Percentiles rank a stretch among this genome's conserved stretches.
Conservation (phyloP, 768 basidiomycete genomes). For the Stropharia rugosoannulata region DNA sequence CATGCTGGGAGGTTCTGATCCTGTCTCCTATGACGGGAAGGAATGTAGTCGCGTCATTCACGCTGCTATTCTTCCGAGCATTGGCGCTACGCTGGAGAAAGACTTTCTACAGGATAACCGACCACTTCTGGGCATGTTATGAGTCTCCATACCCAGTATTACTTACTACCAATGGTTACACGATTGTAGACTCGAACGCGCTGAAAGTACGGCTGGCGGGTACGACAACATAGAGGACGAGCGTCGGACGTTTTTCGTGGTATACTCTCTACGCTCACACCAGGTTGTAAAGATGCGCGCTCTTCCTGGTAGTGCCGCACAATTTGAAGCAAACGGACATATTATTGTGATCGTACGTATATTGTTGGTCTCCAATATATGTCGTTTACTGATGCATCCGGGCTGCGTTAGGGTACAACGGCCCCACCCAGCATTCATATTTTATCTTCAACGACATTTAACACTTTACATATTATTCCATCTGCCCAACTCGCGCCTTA, state of each 20-base stretch:
- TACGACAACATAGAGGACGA: slow-evolving; percentile 10
- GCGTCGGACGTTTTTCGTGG: slow-evolving; percentile 21
- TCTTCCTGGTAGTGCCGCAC: slow-evolving; percentile 38
- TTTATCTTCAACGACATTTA: slow-evolving; percentile 53
- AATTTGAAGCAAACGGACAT: slow-evolving; percentile 43
- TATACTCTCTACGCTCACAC: slow-evolving; percentile 39
- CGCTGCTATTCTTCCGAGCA: slow-evolving; percentile 38
- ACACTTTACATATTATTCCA: slow-evolving; percentile 48
- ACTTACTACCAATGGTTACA: slow-evolving; percentile 21
- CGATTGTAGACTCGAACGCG: slow-evolving; percentile 15
- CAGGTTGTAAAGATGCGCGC: slow-evolving; percentile 46
- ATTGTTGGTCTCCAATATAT: background rate
- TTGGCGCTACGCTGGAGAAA: slow-evolving; percentile 6
- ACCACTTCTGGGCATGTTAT: slow-evolving; percentile 33
- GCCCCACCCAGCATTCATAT: slow-evolving; percentile 55
- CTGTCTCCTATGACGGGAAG: background rate
- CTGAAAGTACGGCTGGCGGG: background rate
- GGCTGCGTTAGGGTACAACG: slow-evolving; percentile 49
- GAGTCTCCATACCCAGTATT: slow-evolving; percentile 31
- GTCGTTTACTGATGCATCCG: background rate
- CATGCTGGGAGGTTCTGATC: background rate
- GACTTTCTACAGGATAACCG: slow-evolving; percentile 27
- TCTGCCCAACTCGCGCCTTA: slow-evolving; percentile 25
- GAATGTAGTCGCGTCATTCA: slow-evolving; percentile 22
- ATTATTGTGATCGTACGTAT: slow-evolving; percentile 60